Conservation (phyloP, 805 yeast genomes). For the Metschnikowia continentalis region DNA sequence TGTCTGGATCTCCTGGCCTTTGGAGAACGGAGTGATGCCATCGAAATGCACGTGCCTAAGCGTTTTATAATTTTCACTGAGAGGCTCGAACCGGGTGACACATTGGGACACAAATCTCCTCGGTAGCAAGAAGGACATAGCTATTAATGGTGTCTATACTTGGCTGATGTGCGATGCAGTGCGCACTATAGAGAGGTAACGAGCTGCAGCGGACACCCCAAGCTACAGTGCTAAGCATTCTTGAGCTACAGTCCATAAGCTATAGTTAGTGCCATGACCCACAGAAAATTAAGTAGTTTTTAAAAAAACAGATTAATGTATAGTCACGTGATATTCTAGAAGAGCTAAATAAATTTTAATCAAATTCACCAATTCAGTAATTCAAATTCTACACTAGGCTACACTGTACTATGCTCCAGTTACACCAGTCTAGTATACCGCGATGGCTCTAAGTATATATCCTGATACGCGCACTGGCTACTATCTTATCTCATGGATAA, state of each 20-base stretch:
- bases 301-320: no score
- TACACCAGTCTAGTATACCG: neutral
- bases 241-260: neutral
- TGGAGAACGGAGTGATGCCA: slow-evolving; percentile 35
- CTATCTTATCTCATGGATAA: slow-evolving; percentile 3
- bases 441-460: neutral
- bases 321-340: no score
- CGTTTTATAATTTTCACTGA: slow-evolving; percentile 30
- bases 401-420: no score
- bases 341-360: no score
- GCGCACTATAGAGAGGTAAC: slow-evolving; percentile 1
- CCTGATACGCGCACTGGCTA: neutral
- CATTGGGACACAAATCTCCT: slow-evolving; percentile 13
- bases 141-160: no score
- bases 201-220: no score
- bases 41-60: slow-evolving; percentile 41
- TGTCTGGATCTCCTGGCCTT: slow-evolving; percentile 56
- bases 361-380: no score
- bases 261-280: neutral
- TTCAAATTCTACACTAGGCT: no score
- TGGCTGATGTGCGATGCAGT: neutral
- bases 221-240: neutral
- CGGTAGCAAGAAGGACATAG: slow-evolving; percentile 3
- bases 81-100: slow-evolving; percentile 27
- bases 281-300: no score